Base-by-base conservation (phyloP, 2,329 filamentous ascomycete species). In the Capronia coronata region DNA sequence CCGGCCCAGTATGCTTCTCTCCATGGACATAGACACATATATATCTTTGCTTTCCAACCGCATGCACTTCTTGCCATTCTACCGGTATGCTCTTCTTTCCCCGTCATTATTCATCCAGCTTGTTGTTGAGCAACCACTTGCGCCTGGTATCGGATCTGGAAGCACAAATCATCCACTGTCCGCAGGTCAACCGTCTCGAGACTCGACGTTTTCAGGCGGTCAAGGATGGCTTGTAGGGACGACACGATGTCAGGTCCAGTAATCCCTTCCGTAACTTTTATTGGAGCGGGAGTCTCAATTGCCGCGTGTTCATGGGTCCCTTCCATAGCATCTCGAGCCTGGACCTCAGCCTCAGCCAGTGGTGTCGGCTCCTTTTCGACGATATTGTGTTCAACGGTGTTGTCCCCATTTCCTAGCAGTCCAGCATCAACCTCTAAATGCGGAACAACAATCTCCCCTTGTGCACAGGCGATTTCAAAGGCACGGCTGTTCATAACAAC, bases 81-180 rank as follows among this genome's bases (percentile, higher is more conserved):
- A 5, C 32, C 13, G 5, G 13, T 19, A 18, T 38, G 16, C 4
- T 18, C 16, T 3, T 2, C 19, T n/a, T 18, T 4, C 19, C 35
- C 8, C 4, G 6, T 14, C 13, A 13, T 11, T 1, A 11, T 7
- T 47, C 30, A 39, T 29, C 11, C 22, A 23, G 11, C 35, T 11
- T 40, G 34, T 11, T 27, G 42, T 34, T 55, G 54, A 42, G 46
- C 25, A 18, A 54, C 25, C 11, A 53, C 22, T 38, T 56, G 55
- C 25, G 57, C 57, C 32, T 56, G 49, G 30, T 51, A 56, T 10
- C 55, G 52, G 38, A 59, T 59, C 18, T 59, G 49, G 30, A 58
- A 59, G 29, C 55, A 57, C 19, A 59, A 27, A 32, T 59, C 57
- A 39, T 57, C 57, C 29, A 59, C 46, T 2, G 46, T 38, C 29